Base-by-base conservation (phyloP, 2,329 filamentous ascomycete genomes). In the Talaromyces islandicus region DNA sequence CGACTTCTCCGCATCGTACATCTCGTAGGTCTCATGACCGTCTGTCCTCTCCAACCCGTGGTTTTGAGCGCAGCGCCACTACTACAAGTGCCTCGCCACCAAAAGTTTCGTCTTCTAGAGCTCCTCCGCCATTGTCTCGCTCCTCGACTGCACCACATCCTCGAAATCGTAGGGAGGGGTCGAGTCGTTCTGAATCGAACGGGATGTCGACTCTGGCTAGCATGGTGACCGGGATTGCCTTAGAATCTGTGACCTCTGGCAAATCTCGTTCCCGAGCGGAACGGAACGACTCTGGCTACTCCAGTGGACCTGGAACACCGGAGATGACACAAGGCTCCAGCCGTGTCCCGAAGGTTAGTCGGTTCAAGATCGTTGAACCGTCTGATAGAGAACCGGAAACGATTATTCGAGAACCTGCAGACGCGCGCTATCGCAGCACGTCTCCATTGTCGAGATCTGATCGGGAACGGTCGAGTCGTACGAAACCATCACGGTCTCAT, bases 111-210 rank as follows among this genome's bases (percentile, higher is more conserved):
- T 63, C 66, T 7, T 53, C 66, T 12, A 72, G 71, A 17, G 67
- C 71, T n/a, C 67, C 71, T 29, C 65, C 72, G 21, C 67, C 70
- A 56, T 62, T 68, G 41, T 62, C 67, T 14, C 74, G 74, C 48
- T 68, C 75, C 29, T 65, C 71, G 38, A 73, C 71, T 32, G 64
- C 67, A 19, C 65, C 68, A 27, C 67, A 70, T 59, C 63, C 66
- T 30, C 69, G 69, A 17, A 57, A 70, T 11, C 71, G 71, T 55
- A 66, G 68, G n/a, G 67, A 74, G 60, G 59, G 60, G 27, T 68
- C 71, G 27, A 60, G 62, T 56, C 19, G 90, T 90, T 50, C 89
- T 77, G 62, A 63, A 30, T 60, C 62, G 25, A 63, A 62, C 4
- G 57, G 60, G 12, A 24, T 51, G 25, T 27, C 58, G 7, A 54